phyloP scores from a whole-genome alignment of 208 protist species.

The Leishmania tarentolae region DNA sequence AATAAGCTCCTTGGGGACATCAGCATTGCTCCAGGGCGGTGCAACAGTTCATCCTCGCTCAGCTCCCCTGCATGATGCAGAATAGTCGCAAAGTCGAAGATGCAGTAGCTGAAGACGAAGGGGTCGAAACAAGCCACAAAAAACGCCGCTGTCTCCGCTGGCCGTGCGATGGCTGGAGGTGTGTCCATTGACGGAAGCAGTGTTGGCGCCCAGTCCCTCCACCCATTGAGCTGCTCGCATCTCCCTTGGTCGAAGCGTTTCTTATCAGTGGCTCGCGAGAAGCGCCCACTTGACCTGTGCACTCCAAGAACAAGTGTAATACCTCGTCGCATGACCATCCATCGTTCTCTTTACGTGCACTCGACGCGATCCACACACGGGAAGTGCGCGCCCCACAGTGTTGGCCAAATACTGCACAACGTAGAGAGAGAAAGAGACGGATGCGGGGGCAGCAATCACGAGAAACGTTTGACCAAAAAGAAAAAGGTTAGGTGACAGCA shows the following conservation, averaged over 20 bases:
- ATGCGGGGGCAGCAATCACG: background rate
- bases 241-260: no score
- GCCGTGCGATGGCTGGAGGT: conserved; percentile 28
- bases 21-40: conserved; percentile 15
- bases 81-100: conserved; percentile 44
- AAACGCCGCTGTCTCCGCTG: conserved; percentile 28
- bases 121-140: conserved; percentile 32
- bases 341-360: background rate
- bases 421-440: background rate
- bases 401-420: background rate
- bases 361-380: background rate
- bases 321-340: background rate
- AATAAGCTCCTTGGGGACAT: conserved; percentile 35
- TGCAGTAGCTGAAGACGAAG: conserved; percentile 48
- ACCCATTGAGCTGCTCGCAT: background rate
- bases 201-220: background rate
- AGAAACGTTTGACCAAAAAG: background rate
- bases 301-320: no score
- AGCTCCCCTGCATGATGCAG: conserved; percentile 15
- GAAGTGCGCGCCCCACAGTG: background rate
- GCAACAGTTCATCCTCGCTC: conserved; percentile 11
- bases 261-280: background rate
- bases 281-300: background rate
- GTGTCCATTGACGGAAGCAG: conserved; percentile 13
- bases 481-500: background rate